Evolutionary conservation across 768 basidiomycete genomes (phyloP).

Genomic region (Fomitopsis serialis): DNA sequence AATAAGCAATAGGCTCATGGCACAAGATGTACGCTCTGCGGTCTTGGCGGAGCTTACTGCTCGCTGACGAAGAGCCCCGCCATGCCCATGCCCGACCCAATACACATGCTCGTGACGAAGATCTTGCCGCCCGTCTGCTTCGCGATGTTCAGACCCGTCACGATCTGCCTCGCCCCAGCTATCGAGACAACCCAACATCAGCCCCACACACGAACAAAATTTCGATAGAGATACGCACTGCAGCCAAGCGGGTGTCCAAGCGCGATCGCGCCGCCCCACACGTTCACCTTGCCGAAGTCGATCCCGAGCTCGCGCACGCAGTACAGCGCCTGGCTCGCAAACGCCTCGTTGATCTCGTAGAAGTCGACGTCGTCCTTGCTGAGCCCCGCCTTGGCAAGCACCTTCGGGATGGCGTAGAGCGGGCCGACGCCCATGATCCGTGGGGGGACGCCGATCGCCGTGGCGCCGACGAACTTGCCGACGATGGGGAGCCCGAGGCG

Average conservation of each 20-base stretch:
- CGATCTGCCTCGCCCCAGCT: constrained; percentile 86
- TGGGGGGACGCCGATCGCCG: constrained; percentile 76
- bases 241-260: constrained; percentile 85
- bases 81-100: constrained; percentile 90
- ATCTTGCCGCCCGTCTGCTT: constrained; percentile 72
- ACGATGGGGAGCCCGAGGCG: constrained; percentile 81
- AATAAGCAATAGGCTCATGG: not conserved
- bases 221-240: constrained; percentile 41
- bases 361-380: constrained; percentile 74
- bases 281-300: constrained; percentile 75
- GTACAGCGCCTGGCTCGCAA: constrained; percentile 80
- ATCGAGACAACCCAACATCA: not conserved
- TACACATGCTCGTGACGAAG: constrained; percentile 90
- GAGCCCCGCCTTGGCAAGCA: constrained; percentile 63
- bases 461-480: constrained; percentile 76
- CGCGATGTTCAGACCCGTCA: constrained; percentile 76
- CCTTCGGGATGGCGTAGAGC: constrained; percentile 78
- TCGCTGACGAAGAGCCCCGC: constrained; percentile 83
- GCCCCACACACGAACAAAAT: not conserved
- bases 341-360: constrained; percentile 91
- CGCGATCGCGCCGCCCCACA: constrained; percentile 85
- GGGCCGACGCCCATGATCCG: constrained; percentile 92
- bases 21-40: not conserved
- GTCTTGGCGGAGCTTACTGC: constrained; percentile 38
- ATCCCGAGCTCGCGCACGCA: constrained; percentile 64